phyloP scores from a whole-genome alignment of 768 basidiomycete species.

The Cystobasidium tubakii region DNA sequence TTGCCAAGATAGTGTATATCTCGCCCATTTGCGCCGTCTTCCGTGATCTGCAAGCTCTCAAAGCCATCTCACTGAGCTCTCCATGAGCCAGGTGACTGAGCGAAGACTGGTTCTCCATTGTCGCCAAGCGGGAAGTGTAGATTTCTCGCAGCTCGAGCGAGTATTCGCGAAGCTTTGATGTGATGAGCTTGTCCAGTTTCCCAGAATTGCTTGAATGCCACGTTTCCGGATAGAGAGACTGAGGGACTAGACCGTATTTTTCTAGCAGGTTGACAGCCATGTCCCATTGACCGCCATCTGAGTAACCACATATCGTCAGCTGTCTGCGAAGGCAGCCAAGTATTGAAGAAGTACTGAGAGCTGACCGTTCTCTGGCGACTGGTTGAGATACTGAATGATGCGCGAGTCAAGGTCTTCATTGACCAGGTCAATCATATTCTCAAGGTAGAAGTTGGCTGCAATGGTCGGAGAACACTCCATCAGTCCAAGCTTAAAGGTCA shows the following conservation, averaged over 20 bases:
- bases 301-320: neutral
- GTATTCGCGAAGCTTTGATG: slow-evolving; percentile 86
- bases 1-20: slow-evolving; percentile 73
- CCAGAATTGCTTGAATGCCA: slow-evolving; percentile 68
- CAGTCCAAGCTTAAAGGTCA: too few species aligned
- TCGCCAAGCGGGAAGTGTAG: slow-evolving; percentile 34
- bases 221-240: slow-evolving; percentile 57
- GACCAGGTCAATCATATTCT: slow-evolving; percentile 73
- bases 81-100: slow-evolving; percentile 46
- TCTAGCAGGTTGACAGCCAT: slow-evolving; percentile 70
- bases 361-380: slow-evolving; percentile 77
- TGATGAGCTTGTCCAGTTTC: slow-evolving; percentile 70
- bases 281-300: slow-evolving; percentile 71
- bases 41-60: slow-evolving; percentile 62
- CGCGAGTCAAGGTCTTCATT: slow-evolving; percentile 75
- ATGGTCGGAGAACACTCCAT: neutral
- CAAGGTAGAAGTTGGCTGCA: slow-evolving; percentile 57
- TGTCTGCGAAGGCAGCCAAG: too few species aligned
- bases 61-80: slow-evolving; percentile 46
- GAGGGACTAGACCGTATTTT: slow-evolving; percentile 83
- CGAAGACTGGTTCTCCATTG: slow-evolving; percentile 50
- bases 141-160: slow-evolving; percentile 68
- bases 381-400: slow-evolving; percentile 67
- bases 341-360: neutral
- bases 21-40: slow-evolving; percentile 81